A percentile compares a stretch with the other conserved stretches of the same genome.
Evolutionary conservation across 768 basidiomycete genomes (phyloP).

Genomic region (Steccherinum ochraceum): DNA sequence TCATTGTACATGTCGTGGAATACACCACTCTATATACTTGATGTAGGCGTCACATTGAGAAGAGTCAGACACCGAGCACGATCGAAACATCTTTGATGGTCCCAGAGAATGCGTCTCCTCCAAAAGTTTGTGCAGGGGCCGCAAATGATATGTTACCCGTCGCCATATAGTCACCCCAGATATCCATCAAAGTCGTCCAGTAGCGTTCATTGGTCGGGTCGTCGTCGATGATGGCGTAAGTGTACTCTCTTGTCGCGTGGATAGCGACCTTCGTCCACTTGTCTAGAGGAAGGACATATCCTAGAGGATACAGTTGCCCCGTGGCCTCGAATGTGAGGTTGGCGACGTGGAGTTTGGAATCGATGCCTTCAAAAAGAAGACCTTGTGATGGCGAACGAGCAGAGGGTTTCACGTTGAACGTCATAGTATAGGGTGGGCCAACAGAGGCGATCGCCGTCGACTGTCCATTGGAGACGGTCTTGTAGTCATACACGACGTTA

Average conservation of each 20-base stretch:
- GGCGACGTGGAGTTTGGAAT: conserved; percentile 29
- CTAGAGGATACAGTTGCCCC: conserved; percentile 30
- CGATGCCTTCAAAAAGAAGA: conserved; percentile 28
- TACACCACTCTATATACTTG: no score
- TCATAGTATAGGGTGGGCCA: conserved; percentile 37
- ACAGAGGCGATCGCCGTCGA: conserved; percentile 29
- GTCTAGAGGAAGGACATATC: conserved; percentile 22
- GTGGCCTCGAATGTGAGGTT: conserved; percentile 35
- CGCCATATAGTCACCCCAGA: conserved; percentile 34
- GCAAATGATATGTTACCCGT: conserved; percentile 39
- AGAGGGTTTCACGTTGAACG: conserved; percentile 31
- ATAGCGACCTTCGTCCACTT: conserved; percentile 30
- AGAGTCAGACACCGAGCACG: neutral
- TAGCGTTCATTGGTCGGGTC: conserved; percentile 18
- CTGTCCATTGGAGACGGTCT: conserved; percentile 9
- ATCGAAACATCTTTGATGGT: conserved; percentile 22
- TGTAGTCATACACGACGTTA: conserved; percentile 25
- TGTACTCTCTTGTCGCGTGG: conserved; percentile 29
- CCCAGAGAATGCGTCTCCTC: conserved; percentile 29
- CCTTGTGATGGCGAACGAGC: conserved; percentile 10
- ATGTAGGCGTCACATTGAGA: no score
- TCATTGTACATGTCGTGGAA: no score
- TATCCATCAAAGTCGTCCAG: conserved; percentile 32
- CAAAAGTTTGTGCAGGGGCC: conserved; percentile 31
- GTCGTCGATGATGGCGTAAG: conserved; percentile 27